Percentiles rank a stretch among this genome's conserved stretches.
phyloP scores from a whole-genome alignment of 352 stramenopile species.

The Globisporangium paddicum region DNA sequence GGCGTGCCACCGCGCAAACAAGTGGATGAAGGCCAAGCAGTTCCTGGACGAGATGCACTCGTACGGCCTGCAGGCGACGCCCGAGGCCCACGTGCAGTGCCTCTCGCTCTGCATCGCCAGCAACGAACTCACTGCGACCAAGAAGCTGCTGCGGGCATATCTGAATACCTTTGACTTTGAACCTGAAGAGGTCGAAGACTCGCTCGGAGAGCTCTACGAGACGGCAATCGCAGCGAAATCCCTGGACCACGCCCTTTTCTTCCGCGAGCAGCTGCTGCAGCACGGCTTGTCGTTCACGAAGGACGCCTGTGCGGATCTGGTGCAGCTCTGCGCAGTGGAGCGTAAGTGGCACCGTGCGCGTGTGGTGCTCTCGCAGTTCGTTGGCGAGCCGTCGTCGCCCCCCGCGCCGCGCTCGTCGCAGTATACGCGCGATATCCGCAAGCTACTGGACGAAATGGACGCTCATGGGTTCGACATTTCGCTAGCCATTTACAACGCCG shows the following conservation, averaged over 20 bases:
- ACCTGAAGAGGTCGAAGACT: constrained; percentile 28
- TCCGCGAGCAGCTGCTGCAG: constrained; percentile 44
- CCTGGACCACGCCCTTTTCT: constrained; percentile 50
- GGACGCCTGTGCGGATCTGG: constrained; percentile 34
- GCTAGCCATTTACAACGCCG: constrained; percentile 54
- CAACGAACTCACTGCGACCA: constrained; percentile 51
- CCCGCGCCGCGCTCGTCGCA: constrained; percentile 27
- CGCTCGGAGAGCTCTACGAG: constrained; percentile 38
- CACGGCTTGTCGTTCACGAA: constrained; percentile 25
- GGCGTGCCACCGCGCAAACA: constrained; percentile 40
- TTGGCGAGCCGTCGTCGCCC: constrained; percentile 28
- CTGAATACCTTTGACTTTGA: constrained; percentile 31
- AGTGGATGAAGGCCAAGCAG: constrained; percentile 71
- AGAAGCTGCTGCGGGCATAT: constrained; percentile 37
- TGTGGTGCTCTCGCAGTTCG: constrained; percentile 43
- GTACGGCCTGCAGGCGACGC: constrained; percentile 47
- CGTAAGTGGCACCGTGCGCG: constrained; percentile 55
- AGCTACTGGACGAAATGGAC: constrained; percentile 47
- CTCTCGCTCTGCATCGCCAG: constrained; percentile 46
- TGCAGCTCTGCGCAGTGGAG: constrained; percentile 42
- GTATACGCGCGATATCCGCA: constrained; percentile 46
- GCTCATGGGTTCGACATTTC: constrained; percentile 29
- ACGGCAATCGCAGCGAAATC: constrained; percentile 35
- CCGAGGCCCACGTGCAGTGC: constrained; percentile 41
- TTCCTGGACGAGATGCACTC: constrained; percentile 58